These are phyloP conservation scores for Alopecurus myosuroides DNA, from an alignment of 176 grass and related monocot genomes.

Conservation along the genomic window DNA sequence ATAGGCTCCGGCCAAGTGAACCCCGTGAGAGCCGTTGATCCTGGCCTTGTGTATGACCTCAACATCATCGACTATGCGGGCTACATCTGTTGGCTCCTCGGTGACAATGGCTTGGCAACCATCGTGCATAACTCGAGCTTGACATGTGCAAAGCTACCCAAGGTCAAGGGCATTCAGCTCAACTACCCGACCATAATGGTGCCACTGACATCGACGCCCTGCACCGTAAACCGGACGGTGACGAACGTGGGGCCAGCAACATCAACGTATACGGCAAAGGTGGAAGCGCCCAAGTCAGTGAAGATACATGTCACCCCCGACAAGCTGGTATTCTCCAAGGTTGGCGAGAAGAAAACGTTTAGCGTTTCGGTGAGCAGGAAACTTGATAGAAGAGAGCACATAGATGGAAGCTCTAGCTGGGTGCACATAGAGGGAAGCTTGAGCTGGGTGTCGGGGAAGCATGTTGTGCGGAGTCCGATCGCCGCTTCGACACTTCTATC, in stretches of 20 bases:
- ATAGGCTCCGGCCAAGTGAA: neutral
- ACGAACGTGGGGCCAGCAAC: neutral
- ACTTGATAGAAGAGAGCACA: neutral
- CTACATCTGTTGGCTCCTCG: neutral
- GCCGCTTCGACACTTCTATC: neutral
- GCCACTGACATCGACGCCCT: neutral
- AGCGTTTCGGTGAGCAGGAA: neutral
- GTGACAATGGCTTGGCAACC: neutral
- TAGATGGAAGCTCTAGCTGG: too few species aligned
- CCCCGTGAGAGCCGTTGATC: neutral
- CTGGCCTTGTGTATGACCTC: neutral
- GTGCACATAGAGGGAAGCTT: neutral
- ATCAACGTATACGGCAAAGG: neutral
- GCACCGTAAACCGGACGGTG: neutral
- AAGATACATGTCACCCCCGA: neutral
- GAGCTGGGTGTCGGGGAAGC: neutral
- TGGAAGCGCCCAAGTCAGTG: neutral
- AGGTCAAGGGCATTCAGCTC: neutral
- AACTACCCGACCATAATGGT: constrained; percentile 1
- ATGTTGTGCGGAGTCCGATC: neutral
- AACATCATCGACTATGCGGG: neutral
- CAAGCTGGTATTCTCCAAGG: neutral
- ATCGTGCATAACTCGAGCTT: neutral
- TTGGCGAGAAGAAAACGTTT: neutral
- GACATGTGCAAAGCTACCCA: neutral